Evolutionary conservation across 768 basidiomycete species (phyloP).

Genomic region (Tulasnella sp.): DNA sequence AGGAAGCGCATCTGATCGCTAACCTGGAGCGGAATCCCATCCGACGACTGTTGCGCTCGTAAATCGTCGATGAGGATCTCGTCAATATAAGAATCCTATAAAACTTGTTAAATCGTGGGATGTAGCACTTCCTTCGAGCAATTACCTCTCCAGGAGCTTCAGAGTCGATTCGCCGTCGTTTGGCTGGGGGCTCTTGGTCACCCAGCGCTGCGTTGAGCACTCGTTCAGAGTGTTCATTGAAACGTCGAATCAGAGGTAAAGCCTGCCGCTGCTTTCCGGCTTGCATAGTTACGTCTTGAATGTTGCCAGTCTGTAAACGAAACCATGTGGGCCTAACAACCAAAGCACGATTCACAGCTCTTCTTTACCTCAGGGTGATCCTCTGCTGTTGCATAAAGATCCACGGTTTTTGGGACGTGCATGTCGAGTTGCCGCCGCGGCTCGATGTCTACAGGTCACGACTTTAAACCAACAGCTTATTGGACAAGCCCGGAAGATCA

Average conservation of each 20-base stretch:
- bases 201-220: constrained; percentile 68
- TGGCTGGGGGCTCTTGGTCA: constrained; percentile 42
- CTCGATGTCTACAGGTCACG: constrained; percentile 55
- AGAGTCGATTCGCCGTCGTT: constrained; percentile 50
- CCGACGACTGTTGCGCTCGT: constrained; percentile 58
- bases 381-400: constrained; percentile 80
- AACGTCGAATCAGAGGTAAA: constrained; percentile 89
- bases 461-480: neutral
- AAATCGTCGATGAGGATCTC: constrained; percentile 86
- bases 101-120: neutral
- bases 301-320: constrained; percentile 69
- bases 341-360: neutral
- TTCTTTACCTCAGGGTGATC: constrained; percentile 78
- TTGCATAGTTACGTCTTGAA: constrained; percentile 91
- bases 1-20: constrained; percentile 80
- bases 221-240: constrained; percentile 95
- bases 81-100: constrained; percentile 38
- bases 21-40: constrained; percentile 80
- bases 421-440: constrained; percentile 66
- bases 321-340: constrained; percentile 14
- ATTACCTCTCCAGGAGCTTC: constrained; percentile 36
- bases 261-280: constrained; percentile 84
- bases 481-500: neutral
- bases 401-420: constrained; percentile 70
- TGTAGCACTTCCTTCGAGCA: neutral